Evolutionary conservation across 352 stramenopile species (phyloP).

Genomic region (Pythium folliculosum): DNA sequence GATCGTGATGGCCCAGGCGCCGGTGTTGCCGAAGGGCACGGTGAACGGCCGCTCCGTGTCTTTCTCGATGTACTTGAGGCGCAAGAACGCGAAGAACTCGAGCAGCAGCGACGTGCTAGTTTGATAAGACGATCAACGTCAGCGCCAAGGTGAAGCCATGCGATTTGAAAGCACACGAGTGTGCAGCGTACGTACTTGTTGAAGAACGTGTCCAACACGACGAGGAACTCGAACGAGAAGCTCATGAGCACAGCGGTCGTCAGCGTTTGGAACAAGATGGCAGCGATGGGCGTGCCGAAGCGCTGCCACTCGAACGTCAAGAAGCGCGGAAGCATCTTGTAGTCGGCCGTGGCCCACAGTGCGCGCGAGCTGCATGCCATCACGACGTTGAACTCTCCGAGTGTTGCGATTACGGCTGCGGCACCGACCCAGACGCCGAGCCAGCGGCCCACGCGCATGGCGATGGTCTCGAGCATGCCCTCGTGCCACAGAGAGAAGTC

Average conservation of each 20-base stretch:
- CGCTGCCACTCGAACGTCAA: constrained; percentile 68
- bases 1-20: constrained; percentile 77
- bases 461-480: constrained; percentile 74
- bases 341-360: constrained; percentile 80
- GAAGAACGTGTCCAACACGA: constrained; percentile 85
- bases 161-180: neutral
- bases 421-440: constrained; percentile 82
- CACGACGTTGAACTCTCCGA: constrained; percentile 87
- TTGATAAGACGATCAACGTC: neutral
- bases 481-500: constrained; percentile 75
- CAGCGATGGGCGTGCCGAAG: constrained; percentile 78
- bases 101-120: constrained; percentile 65
- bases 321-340: constrained; percentile 79
- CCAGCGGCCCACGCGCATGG: constrained; percentile 71
- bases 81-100: constrained; percentile 84
- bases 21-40: constrained; percentile 67
- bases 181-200: constrained; percentile 63
- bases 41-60: constrained; percentile 70
- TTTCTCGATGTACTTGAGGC: constrained; percentile 82
- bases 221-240: constrained; percentile 82
- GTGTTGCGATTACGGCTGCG: constrained; percentile 70
- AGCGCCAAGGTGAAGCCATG: constrained; percentile 4
- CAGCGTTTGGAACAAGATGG: constrained; percentile 72
- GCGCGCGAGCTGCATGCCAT: constrained; percentile 84
- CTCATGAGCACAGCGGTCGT: constrained; percentile 83